phyloP scores from a whole-genome alignment of 1,284 basidiomycete species.

The Fomitopsis palustris region DNA sequence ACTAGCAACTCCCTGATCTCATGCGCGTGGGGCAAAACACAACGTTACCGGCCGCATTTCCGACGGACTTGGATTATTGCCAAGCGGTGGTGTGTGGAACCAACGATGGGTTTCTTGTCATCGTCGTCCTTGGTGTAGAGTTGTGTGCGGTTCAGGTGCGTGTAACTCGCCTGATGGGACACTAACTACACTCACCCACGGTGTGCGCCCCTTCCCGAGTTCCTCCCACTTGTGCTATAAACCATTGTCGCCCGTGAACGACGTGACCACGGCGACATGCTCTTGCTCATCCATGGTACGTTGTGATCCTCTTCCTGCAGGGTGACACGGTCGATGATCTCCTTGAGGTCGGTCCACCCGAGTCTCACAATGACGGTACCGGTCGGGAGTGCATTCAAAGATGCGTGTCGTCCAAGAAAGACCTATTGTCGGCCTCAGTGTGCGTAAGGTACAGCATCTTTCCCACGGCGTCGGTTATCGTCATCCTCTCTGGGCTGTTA shows the following conservation, averaged over 20 bases:
- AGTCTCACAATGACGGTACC: constrained; percentile 20
- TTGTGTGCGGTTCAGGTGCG: constrained; percentile 17
- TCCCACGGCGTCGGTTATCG: constrained; percentile 32
- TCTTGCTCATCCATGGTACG: constrained; percentile 38
- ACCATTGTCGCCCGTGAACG: constrained; percentile 32
- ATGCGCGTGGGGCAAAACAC: constrained; percentile 30
- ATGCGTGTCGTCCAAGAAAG: constrained; percentile 32
- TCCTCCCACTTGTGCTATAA: constrained; percentile 39
- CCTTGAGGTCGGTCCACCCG: constrained; percentile 19
- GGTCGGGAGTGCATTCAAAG: constrained; percentile 19
- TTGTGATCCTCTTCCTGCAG: constrained; percentile 17
- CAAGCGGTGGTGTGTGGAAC: constrained; percentile 31
- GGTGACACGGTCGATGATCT: constrained; percentile 20
- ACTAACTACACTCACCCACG: constrained; percentile 32
- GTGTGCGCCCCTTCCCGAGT: constrained; percentile 31
- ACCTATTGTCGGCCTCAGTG: constrained; percentile 32
- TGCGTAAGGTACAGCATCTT: constrained; percentile 35
- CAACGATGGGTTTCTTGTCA: constrained; percentile 30
- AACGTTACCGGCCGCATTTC: constrained; percentile 26
- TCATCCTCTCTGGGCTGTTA: constrained; percentile 43
- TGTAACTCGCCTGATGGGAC: not conserved
- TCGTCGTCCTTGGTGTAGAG: constrained; percentile 31
- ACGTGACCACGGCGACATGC: constrained; percentile 38
- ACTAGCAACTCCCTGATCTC: constrained; percentile 35
- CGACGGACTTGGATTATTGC: constrained; percentile 18